phyloP scores from a whole-genome alignment of 2,329 filamentous ascomycete species.

The Helicocarpus griseus region DNA sequence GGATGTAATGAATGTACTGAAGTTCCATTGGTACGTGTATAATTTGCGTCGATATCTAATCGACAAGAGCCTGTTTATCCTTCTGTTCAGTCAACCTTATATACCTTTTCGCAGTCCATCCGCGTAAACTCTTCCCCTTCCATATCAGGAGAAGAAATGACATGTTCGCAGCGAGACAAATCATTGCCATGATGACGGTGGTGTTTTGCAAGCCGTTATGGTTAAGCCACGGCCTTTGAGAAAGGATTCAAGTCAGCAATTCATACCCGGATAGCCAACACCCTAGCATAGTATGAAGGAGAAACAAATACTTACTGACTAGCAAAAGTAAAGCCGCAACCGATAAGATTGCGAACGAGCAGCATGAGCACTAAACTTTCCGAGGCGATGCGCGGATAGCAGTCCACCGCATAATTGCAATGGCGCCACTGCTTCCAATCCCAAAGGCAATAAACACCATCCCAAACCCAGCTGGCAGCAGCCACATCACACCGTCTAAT shows the following conservation, averaged over 20 bases:
- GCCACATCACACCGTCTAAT: constrained; percentile 18
- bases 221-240: constrained; percentile 21
- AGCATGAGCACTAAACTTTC: constrained; percentile 27
- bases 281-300: neutral
- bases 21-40: too few relatives aligned
- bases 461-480: constrained; percentile 20
- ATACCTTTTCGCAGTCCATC: constrained; percentile 11
- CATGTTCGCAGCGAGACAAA: constrained; percentile 13
- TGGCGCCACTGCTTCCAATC: constrained; percentile 14
- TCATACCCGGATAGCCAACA: neutral
- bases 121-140: constrained; percentile 11
- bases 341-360: constrained; percentile 30
- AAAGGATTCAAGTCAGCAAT: neutral
- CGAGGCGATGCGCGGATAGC: constrained; percentile 19
- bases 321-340: constrained; percentile 21
- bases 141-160: constrained; percentile 11
- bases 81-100: constrained; percentile 7
- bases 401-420: constrained; percentile 21
- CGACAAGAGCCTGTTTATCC: neutral
- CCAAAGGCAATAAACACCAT: constrained; percentile 21
- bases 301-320: constrained; percentile 17
- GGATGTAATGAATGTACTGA: too few relatives aligned
- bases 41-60: too few relatives aligned
- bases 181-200: constrained; percentile 24
- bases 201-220: constrained; percentile 24